phyloP scores from a whole-genome alignment of 129 eudicot species.

The Apium graveolens region DNA sequence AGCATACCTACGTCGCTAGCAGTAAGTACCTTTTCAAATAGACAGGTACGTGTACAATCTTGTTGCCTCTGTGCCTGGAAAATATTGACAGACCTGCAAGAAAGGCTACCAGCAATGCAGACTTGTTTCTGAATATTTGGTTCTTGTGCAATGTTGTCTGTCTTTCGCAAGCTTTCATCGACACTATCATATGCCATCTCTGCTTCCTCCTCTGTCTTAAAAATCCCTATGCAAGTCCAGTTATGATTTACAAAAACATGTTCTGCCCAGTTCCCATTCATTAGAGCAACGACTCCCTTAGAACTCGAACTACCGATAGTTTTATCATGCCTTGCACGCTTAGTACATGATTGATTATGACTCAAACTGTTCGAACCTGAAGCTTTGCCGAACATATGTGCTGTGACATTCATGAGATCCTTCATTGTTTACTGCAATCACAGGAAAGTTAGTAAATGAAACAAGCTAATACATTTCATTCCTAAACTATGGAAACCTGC shows the following conservation, averaged over 20 bases:
- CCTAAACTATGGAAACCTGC: too few species aligned
- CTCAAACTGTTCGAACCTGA: neutral
- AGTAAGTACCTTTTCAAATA: constrained; percentile 35
- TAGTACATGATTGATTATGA: neutral
- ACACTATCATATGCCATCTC: neutral
- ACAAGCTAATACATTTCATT: neutral
- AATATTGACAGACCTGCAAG: neutral
- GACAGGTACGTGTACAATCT: neutral
- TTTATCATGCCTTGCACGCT: neutral
- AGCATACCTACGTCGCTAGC: constrained; percentile 46
- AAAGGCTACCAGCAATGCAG: neutral
- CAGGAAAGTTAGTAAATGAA: neutral
- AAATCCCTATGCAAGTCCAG: neutral
- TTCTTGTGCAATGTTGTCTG: neutral
- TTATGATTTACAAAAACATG: neutral
- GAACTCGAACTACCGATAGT: neutral
- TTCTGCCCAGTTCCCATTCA: neutral
- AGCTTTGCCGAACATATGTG: neutral
- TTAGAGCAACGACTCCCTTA: constrained; percentile 1
- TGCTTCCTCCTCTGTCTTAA: neutral
- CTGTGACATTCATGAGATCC: neutral
- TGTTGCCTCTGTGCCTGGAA: neutral
- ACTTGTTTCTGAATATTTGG: neutral
- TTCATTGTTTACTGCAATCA: neutral
- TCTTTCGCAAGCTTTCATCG: neutral